A percentile compares a stretch with the other conserved stretches of the same genome.
Evolutionary conservation across 495 filamentous ascomycete genomes (phyloP).

Genomic region (Clavariopsis aquatica): DNA sequence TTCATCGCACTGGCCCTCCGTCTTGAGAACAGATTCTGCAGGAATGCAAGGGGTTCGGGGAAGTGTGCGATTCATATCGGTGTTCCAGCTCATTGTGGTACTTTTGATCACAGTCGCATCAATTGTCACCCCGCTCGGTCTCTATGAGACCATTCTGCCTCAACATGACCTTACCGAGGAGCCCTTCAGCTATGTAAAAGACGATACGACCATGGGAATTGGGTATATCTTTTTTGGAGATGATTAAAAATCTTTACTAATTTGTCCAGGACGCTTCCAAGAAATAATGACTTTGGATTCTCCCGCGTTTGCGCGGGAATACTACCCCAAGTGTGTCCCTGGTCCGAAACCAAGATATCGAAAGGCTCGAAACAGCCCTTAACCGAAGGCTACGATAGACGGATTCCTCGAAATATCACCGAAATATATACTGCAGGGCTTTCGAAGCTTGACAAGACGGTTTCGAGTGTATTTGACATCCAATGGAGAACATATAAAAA

Average conservation of each 20-base stretch:
- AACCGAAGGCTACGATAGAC: constrained; percentile 11
- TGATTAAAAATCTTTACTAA: neutral
- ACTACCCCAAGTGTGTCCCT: constrained; percentile 18
- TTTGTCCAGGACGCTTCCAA: constrained; percentile 5
- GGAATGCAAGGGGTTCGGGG: constrained; percentile 18
- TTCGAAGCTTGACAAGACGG: constrained; percentile 30
- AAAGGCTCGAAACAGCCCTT: neutral
- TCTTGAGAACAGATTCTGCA: constrained; percentile 38
- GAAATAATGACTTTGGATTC: neutral
- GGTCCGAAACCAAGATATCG: constrained; percentile 36
- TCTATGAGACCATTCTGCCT: constrained; percentile 37
- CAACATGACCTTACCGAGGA: neutral
- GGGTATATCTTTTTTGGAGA: too few relatives aligned
- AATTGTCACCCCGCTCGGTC: constrained; percentile 44
- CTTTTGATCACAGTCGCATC: constrained; percentile 31
- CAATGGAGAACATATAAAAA: constrained; percentile 42
- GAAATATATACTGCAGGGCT: constrained; percentile 46
- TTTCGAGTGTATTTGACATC: constrained; percentile 50
- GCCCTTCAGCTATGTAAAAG: constrained; percentile 36
- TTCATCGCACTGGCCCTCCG: constrained; percentile 38
- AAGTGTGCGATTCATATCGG: constrained; percentile 13
- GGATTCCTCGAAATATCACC: constrained; percentile 38
- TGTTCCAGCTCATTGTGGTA: constrained; percentile 18
- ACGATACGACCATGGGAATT: constrained; percentile 6
- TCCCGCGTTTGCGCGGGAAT: neutral